Percentiles rank a stretch among this genome's conserved stretches.
phyloP scores from a whole-genome alignment of 1,139 yeast genomes.

The Blastobotrys ciferrii region DNA sequence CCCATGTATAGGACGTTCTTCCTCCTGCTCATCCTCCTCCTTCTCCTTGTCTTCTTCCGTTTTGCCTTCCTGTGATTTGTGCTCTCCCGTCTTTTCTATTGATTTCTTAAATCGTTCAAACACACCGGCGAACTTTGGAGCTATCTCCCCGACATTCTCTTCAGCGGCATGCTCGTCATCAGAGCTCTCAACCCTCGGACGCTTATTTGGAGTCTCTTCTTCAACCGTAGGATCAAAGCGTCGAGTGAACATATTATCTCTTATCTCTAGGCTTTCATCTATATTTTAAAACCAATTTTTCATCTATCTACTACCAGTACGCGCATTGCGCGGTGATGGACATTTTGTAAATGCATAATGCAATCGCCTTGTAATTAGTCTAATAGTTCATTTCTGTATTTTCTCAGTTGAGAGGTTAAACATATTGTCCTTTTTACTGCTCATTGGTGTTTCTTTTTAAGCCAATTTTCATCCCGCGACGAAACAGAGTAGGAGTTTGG shows the following conservation, averaged over 20 bases:
- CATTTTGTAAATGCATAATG: no score
- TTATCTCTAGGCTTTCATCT: background rate
- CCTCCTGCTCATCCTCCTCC: conserved; percentile 19
- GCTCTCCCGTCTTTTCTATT: conserved; percentile 8
- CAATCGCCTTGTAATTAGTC: conserved; percentile 1
- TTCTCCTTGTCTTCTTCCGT: conserved; percentile 21
- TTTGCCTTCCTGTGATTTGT: conserved; percentile 3
- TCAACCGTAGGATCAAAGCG: conserved; percentile 16
- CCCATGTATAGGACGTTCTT: conserved; percentile 33
- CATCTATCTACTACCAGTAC: no score
- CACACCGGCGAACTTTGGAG: conserved; percentile 11
- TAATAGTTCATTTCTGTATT: no score
- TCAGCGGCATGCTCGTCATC: conserved; percentile 1
- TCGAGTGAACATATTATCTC: background rate
- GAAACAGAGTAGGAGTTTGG: no score
- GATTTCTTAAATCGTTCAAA: conserved; percentile 6
- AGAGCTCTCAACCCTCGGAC: conserved; percentile 2
- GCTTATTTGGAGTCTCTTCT: conserved; percentile 10
- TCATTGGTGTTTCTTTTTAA: no score
- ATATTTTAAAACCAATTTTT: no score
- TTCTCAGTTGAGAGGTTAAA: no score
- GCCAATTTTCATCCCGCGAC: no score
- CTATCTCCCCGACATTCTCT: conserved; percentile 6
- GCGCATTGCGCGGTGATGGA: background rate
- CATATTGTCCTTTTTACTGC: no score